These are phyloP conservation scores for Sarocladium oryzae DNA, from an alignment of 2,329 filamentous ascomycete genomes.

Conservation along the genomic window DNA sequence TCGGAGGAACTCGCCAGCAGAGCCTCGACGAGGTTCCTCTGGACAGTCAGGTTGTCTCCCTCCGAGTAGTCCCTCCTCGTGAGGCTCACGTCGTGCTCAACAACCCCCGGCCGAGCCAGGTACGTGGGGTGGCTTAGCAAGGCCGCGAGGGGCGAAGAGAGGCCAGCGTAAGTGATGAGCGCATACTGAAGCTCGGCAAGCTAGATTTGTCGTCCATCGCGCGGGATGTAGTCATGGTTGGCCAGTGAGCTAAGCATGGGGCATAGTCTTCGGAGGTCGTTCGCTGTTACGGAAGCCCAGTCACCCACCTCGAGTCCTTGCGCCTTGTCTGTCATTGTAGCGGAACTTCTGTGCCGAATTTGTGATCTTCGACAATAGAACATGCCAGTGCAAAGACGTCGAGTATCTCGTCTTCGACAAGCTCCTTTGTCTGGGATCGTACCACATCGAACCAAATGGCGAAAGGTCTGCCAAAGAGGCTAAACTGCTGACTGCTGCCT, in stretches of 20 bases:
- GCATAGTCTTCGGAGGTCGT: constrained; percentile 15
- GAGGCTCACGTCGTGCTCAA: constrained; percentile 4
- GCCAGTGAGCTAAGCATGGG: constrained; percentile 19
- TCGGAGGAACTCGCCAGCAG: constrained; percentile 3
- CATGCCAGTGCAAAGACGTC: too few relatives aligned
- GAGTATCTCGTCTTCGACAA: too few relatives aligned
- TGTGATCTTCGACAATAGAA: too few relatives aligned
- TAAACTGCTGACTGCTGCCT: too few relatives aligned
- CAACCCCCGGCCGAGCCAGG: constrained; percentile 8
- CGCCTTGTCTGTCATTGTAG: not conserved
- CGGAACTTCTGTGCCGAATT: too few relatives aligned
- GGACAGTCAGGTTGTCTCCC: not conserved
- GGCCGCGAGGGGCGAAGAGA: not conserved
- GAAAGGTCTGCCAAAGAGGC: too few relatives aligned
- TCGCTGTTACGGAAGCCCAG: not conserved
- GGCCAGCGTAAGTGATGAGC: constrained; percentile 10
- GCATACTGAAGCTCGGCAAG: constrained; percentile 14
- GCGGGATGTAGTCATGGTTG: constrained; percentile 18
- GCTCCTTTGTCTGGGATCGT: too few relatives aligned
- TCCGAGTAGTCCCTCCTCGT: constrained; percentile 1
- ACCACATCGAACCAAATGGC: too few relatives aligned
- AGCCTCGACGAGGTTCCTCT: not conserved
- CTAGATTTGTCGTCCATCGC: constrained; percentile 14
- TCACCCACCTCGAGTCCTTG: not conserved
- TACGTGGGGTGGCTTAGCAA: not conserved